Conservation (phyloP, 345 rosid genomes). For the Citrus mangshanensis region DNA sequence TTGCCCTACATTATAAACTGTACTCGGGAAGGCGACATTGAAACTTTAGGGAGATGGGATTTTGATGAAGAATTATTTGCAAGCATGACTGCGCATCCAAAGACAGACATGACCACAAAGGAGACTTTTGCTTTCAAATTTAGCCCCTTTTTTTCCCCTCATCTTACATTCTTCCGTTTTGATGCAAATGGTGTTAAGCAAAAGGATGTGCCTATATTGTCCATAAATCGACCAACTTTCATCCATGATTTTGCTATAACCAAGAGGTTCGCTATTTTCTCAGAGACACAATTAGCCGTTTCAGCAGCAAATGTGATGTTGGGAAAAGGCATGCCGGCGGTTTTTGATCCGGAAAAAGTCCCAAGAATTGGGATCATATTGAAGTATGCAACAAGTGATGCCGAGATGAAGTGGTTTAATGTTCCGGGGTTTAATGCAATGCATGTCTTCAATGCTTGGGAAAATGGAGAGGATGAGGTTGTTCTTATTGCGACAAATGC, state of each 20-base stretch:
- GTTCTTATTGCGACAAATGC: slow-evolving; percentile 21
- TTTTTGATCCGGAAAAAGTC: background rate
- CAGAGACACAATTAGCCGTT: slow-evolving; percentile 6
- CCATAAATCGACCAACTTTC: slow-evolving; percentile 6
- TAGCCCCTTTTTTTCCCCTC: background rate
- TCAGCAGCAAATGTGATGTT: background rate
- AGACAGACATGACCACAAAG: slow-evolving; percentile 10
- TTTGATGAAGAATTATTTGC: slow-evolving; percentile 6
- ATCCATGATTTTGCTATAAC: slow-evolving; percentile 26
- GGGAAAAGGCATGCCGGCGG: slow-evolving; percentile 12
- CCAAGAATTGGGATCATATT: slow-evolving; percentile 24
- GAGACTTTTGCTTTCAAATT: slow-evolving; percentile 23
- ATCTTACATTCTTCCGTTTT: slow-evolving; percentile 13
- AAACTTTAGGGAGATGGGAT: slow-evolving; percentile 20
- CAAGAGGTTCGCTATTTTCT: slow-evolving; percentile 17
- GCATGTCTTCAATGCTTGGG: slow-evolving; percentile 27
- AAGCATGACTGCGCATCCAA: slow-evolving; percentile 29
- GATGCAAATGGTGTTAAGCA: slow-evolving; percentile 17
- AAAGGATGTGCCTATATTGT: slow-evolving; percentile 10
- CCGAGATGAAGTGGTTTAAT: slow-evolving; percentile 14
- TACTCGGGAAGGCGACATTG: slow-evolving; percentile 15
- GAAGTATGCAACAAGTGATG: slow-evolving; percentile 13
- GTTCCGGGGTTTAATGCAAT: slow-evolving; percentile 11
- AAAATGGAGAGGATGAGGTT: slow-evolving; percentile 9
- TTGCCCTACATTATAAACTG: slow-evolving; percentile 9